Base-by-base conservation (phyloP, 345 rosid species). In the Trapa incisa region DNA sequence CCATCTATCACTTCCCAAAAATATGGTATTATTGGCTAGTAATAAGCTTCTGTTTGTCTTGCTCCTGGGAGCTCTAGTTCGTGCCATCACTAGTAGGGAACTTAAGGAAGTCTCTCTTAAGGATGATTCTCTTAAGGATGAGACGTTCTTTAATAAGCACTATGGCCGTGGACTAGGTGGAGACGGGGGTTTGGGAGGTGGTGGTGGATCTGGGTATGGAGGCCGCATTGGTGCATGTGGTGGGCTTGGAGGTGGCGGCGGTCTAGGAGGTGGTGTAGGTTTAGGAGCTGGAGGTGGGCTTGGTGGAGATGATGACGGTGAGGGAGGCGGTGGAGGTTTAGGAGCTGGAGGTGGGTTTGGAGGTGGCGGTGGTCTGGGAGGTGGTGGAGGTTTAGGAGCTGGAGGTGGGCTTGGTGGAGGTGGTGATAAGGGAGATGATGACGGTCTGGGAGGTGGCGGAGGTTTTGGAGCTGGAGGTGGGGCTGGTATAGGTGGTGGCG, bases 61-160 rank as follows among this genome's bases (percentile, higher is more conserved):
- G 68, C 64, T 83, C 63, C 67, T 83, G 14, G 83, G 80, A 42
- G 70, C 77, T 52, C 47, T 84, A 29, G 74, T 70, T 3, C 75
- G 70, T 71, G 32, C 71, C 67, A 53, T 53, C 52, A 67, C 61
- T 35, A 0, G 50, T 16, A 76, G 87, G 77, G 72, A 67, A 68
- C 74, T 83, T 29, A 65, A 47, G 64, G 66, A 48, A 7, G 42
- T 57, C 29, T 22, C 29, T 22, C 29, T 22, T 22, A 22, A 22
- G 29, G 29, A 22, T 22, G 29, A 22, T 56, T 69, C 76, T 32
- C 69, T 81, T 42, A 70, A 74, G 45, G 84, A 81, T 42, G 67
- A 81, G 74, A 81, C 81, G 65, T 66, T 79, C 66, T 53, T 16
- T 56, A 74, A 35, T 37, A 75, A 76, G 22, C 39, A 43, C 0